Evolutionary conservation across 306 rosid species (phyloP), one percentile per base, ranked within the genome.

Genomic region (Comarum palustre): DNA sequence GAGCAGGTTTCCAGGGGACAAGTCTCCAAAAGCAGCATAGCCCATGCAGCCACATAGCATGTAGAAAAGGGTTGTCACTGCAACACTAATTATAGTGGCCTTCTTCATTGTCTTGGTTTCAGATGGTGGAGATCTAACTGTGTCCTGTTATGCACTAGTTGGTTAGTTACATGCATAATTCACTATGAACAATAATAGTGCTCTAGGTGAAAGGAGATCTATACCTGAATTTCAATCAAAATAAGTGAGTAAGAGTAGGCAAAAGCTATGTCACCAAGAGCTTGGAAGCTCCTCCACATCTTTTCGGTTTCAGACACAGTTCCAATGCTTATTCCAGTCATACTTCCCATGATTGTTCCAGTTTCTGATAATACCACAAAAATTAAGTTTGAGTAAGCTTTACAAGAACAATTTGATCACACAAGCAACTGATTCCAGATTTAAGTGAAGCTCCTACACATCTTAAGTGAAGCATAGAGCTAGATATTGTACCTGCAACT

Each of bases 11-110:
- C 95, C 97, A 0, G 97, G 97, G 71, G 89, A 73, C 46, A 58
- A 12, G 63, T 90, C 91, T 45, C 97, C 97, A 36, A 91, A 91
- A 7, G 92, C 86, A 0, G 90, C 97, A 46, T 87, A 91, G 2
- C 95, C 97, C 64, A 85, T 85, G 78, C 87, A 88, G 3, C 96
- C 96, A 75, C 96, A 91, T 2, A 88, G 88, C 90, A 91, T 91
- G 88, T 88, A 91, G 88, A 91, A 91, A 22, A 82, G 2, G 42
- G 92, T 84, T 13, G 95, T 91, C 59, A 86, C 86, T 15, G 51
- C 54, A 19, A 88, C 86, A 65, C 97, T 87, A 2, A 85, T 61
- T 0, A 74, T 52, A 10, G 87, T 74, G 1, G 97, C 97, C 60
- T 72, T 88, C 68, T 80, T 91, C 95, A 91, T 87, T 76, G 88